Conservation (phyloP, 2,329 filamentous ascomycete species). For the Ceratocystis diversiconidia region DNA sequence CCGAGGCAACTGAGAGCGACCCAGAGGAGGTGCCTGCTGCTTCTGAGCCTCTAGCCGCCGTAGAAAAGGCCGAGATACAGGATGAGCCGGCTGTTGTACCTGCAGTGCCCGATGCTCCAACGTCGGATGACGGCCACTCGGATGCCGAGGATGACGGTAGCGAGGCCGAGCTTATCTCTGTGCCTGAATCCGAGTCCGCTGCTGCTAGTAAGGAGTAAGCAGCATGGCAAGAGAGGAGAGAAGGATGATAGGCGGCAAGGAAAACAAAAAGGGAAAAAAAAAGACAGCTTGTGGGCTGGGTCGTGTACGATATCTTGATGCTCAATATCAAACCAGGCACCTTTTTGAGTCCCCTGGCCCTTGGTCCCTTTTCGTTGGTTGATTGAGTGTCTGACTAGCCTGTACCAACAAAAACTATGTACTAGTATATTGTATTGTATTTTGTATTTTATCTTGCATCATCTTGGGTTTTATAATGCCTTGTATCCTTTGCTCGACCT, state of each 20-base stretch:
- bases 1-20: background rate
- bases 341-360: background rate
- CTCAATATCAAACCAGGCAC: constrained; percentile 10
- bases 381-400: background rate
- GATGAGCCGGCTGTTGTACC: background rate
- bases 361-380: background rate
- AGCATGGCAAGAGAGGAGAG: background rate
- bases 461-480: background rate
- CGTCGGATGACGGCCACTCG: constrained; percentile 6
- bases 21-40: constrained; percentile 7
- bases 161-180: constrained; percentile 10
- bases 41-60: background rate
- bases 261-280: background rate
- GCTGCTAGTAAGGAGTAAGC: background rate
- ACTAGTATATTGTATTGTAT: constrained; percentile 4
- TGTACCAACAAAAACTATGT: background rate
- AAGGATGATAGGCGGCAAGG: background rate
- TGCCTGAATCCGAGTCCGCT: constrained; percentile 5
- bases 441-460: background rate
- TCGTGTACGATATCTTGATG: constrained; percentile 11
- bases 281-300: background rate
- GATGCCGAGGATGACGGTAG: constrained; percentile 7
- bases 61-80: background rate
- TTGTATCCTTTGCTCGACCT: background rate
- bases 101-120: background rate